phyloP scores from a whole-genome alignment of 2,329 filamentous ascomycete species.

The Epichloe glyceriae region DNA sequence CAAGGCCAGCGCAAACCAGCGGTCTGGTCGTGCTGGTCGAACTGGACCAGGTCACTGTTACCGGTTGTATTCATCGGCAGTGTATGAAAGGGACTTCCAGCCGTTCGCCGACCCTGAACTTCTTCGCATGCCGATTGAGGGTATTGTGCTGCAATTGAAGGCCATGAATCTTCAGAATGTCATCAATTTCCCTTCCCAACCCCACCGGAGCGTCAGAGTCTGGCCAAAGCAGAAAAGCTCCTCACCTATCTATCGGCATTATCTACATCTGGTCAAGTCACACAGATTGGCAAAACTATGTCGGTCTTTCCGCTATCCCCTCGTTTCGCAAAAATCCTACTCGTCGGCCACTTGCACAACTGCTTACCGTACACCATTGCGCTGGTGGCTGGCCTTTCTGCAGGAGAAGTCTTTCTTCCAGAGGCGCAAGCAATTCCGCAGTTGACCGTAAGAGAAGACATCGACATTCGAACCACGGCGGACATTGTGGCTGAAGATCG shows the following conservation, averaged over 20 bases:
- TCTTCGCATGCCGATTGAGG: constrained; percentile 81
- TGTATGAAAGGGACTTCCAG: constrained; percentile 80
- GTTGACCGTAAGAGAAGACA: constrained; percentile 31
- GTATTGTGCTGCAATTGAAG: constrained; percentile 85
- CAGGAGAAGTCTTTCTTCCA: constrained; percentile 75
- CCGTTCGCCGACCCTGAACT: constrained; percentile 84
- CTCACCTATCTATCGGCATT: constrained; percentile 78
- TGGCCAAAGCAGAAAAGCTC: constrained; percentile 75
- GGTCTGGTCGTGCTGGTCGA: constrained; percentile 85
- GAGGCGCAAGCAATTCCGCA: constrained; percentile 62
- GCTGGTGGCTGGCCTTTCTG: constrained; percentile 76
- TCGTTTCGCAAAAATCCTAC: constrained; percentile 80
- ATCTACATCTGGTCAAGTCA: constrained; percentile 58
- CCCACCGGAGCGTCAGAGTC: constrained; percentile 61
- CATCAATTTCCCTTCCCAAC: constrained; percentile 91
- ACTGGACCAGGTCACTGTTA: constrained; percentile 96
- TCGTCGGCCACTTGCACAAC: constrained; percentile 70
- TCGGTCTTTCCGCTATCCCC: constrained; percentile 84
- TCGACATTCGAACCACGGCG: constrained; percentile 45
- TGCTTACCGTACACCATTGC: constrained; percentile 80
- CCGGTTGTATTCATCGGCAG: constrained; percentile 81
- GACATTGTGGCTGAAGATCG: constrained; percentile 61
- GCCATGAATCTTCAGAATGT: constrained; percentile 85
- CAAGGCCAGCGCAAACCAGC: constrained; percentile 87
- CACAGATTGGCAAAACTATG: constrained; percentile 66